Evolutionary conservation across 169 alveolate genomes (phyloP), one percentile per base, ranked within the genome.

Genomic region (Hammondia hammondi): DNA sequence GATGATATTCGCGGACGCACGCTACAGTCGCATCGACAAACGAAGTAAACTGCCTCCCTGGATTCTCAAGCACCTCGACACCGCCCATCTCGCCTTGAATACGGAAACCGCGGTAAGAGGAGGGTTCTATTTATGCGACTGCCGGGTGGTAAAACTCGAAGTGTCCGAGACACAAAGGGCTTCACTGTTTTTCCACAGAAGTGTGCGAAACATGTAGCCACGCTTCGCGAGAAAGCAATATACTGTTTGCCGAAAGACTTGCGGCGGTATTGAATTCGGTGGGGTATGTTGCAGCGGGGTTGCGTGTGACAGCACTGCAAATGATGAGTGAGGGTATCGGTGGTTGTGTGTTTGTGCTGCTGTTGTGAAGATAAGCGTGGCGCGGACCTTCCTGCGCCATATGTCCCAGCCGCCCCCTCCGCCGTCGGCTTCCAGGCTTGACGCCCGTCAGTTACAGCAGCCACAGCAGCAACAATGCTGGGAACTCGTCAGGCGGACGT

Each of bases 21-120:
- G 99, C 27, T 98, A 97, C 88, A 95, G 98, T 17, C 94, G 98
- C 21, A 94, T 95, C 24, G 99, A 98, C 96, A 98, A 98, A 94
- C 96, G 98, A 70, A 96, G 95, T 84, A 97, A 97, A 95, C 91
- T 98, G 81, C 99, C 99, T 5, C 98, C 98, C 21, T 98, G 99
- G 99, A 97, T 98, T 71, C 96, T 97, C 56, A 97, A 98, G 89
- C 96, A 97, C 93, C 95, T 98, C 89, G 98, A 97, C 85, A 96
- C 96, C 5, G 95, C 98, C 19, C 95, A 96, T 92, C 92, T 97
- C 67, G 93, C 97, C 57, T 95, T 98, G 45, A 97, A 98, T 2
- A 96, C 98, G 9, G 98, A 97, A 29, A 97, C 97, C 85, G 99
- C 99, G 57, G 98, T 97, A 7, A 90, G 96, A 67, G 77, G 61